These are phyloP conservation scores for Murraya paniculata DNA, from an alignment of 345 rosid genomes.

Conservation along the genomic window DNA sequence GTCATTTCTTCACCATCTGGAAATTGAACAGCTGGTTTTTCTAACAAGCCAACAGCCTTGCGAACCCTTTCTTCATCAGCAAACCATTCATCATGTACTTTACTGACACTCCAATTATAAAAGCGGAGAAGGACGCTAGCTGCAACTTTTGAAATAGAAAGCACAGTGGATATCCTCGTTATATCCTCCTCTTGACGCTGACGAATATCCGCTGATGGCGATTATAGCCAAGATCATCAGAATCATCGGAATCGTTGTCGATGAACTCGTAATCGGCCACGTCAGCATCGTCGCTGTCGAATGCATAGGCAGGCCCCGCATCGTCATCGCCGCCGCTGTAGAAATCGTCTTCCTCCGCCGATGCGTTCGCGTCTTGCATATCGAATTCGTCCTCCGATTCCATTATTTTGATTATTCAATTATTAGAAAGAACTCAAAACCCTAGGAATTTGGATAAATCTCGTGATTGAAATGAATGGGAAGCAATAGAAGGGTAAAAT, in stretches of 20 bases:
- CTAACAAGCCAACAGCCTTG: constrained; percentile 66
- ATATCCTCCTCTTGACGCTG: constrained; percentile 72
- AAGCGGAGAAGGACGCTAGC: constrained; percentile 60
- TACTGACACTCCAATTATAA: constrained; percentile 77
- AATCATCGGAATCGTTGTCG: constrained; percentile 71
- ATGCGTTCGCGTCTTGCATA: constrained; percentile 54
- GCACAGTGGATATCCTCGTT: constrained; percentile 53
- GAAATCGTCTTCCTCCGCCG: constrained; percentile 76
- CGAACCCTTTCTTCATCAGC: constrained; percentile 76
- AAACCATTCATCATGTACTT: constrained; percentile 91
- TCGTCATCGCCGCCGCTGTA: constrained; percentile 74
- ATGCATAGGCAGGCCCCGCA: constrained; percentile 17
- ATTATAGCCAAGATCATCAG: constrained; percentile 55
- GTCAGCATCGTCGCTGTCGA: constrained; percentile 53
- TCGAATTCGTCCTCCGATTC: constrained; percentile 53
- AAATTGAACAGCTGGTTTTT: constrained; percentile 43
- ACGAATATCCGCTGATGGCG: constrained; percentile 66
- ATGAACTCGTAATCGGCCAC: constrained; percentile 65
- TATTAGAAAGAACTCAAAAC: background rate
- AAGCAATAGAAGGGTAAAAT: background rate
- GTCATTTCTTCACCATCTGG: constrained; percentile 44
- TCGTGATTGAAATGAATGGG: background rate
- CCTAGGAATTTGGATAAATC: background rate
- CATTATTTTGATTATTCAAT: constrained; percentile 17
- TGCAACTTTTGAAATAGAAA: constrained; percentile 52